A percentile compares a stretch with the other conserved stretches of the same genome.
Conservation (phyloP, 371 early-diverging fungal genomes). For the Nematocida sp. region DNA sequence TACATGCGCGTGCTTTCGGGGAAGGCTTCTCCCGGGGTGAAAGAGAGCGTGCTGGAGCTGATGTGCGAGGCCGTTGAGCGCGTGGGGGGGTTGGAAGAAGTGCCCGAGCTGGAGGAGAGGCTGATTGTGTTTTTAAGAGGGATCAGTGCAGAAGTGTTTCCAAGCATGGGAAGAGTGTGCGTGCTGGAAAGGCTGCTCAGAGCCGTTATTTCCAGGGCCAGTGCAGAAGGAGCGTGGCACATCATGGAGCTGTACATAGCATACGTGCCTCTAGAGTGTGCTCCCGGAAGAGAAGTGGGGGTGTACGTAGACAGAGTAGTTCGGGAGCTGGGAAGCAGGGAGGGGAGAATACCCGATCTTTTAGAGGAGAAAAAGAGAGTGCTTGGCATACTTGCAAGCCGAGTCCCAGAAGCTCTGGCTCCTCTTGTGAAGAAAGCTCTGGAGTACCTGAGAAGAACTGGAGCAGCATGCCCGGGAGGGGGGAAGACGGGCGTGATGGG, state of each 20-base stretch:
- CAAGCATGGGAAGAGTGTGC: no score
- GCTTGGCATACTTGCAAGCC: not conserved
- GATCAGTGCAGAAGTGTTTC: not conserved
- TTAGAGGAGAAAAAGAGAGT: not conserved
- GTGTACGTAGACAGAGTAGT: not conserved
- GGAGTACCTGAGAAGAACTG: no score
- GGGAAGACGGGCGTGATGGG: no score
- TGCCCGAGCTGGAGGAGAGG: constrained; percentile 27
- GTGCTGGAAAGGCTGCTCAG: no score
- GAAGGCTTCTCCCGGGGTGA: not conserved
- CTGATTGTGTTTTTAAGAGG: not conserved
- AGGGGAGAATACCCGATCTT: not conserved
- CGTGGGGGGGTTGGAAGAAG: not conserved
- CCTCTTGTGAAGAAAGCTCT: no score
- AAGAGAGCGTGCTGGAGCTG: not conserved
- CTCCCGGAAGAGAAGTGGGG: no score
- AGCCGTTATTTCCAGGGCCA: no score
- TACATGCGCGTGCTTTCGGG: constrained; percentile 5
- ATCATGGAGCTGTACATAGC: no score
- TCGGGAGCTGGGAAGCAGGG: not conserved
- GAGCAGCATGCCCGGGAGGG: no score
- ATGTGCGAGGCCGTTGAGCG: not conserved
- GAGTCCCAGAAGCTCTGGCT: no score
- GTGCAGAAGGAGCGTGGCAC: no score
- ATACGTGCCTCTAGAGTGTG: no score